phyloP scores from a whole-genome alignment of 257 asterid species.

The Nicotiana otophora region DNA sequence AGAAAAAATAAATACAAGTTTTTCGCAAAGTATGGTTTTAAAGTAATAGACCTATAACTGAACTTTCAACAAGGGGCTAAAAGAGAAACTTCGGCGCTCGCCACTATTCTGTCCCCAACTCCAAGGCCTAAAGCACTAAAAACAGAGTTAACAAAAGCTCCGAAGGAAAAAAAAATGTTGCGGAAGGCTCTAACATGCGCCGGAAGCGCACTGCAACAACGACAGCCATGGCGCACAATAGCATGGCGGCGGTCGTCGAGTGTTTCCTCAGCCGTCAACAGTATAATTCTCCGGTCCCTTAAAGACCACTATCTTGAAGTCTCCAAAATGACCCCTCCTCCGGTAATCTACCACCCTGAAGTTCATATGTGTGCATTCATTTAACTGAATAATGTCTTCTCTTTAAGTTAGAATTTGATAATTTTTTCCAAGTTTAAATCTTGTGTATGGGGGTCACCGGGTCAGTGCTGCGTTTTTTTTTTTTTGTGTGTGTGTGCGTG shows the following conservation, averaged over 20 bases:
- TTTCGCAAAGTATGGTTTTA: too few relatives aligned
- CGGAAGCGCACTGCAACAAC: slow-evolving; percentile 18
- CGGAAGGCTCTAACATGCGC: slow-evolving; percentile 9
- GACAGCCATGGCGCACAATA: slow-evolving; percentile 35
- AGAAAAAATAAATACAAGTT: too few relatives aligned
- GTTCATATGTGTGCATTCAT: not conserved
- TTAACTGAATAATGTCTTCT: not conserved
- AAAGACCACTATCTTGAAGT: slow-evolving; percentile 82
- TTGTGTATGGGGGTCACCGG: not conserved
- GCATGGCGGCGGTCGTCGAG: slow-evolving; percentile 38
- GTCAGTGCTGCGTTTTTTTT: not conserved
- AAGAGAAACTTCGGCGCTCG: too few relatives aligned
- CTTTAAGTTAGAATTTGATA: not conserved
- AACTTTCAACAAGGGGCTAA: too few relatives aligned
- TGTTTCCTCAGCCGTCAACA: slow-evolving; percentile 50
- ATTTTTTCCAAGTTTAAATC: not conserved
- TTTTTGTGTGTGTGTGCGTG: not conserved
- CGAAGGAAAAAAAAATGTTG: not conserved
- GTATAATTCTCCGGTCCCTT: slow-evolving; percentile 80
- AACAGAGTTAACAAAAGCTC: not conserved
- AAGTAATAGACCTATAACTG: too few relatives aligned
- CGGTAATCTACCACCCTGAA: slow-evolving; percentile 30
- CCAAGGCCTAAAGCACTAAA: not conserved
- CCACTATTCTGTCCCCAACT: too few relatives aligned
- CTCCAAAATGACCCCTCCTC: slow-evolving; percentile 89